Evolutionary conservation across 768 basidiomycete genomes (phyloP), one percentile per base, ranked within the genome.

Genomic region (Suillus placidus): DNA sequence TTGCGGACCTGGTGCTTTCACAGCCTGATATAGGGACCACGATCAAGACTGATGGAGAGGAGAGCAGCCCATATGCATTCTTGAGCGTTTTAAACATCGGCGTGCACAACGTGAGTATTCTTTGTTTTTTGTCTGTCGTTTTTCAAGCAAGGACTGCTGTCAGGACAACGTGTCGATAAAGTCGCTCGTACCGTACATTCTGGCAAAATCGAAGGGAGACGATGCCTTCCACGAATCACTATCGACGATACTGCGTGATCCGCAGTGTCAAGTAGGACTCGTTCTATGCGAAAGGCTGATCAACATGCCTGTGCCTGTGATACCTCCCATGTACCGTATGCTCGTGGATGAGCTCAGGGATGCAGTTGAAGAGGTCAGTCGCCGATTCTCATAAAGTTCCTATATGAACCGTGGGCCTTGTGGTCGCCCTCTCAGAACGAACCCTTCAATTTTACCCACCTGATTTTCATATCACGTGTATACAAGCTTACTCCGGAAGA

Each of bases 301-400:
- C 69, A 99, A 99, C 75, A 96, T 99, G 89, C 97, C 97, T 0
- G 90, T 95, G 16, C 94, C 98, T 70, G 87, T 95, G 42, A 84
- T 96, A 10, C 91, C 95, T 6, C 95, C 94, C 1, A 91, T 97
- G 89, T 98, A 96, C 76, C 83, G 83, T 52, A 95, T 98, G 92
- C 82, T 99, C 30, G 79, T 82, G 0, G 88, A 92, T 56, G 97
- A 99, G 75, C 80, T 97, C n/a, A 80, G 87, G 43, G 87, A 83
- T 80, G 92, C 92, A 4, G 77, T 85, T 43, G 81, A 84, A 58
- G 87, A 90, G 60, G 93, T 91, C 64, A 62, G 86, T 80, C 1
- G 61, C 64, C 20, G n/a, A 20, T 51, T 51, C 16, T 52, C 20
- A 32, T 51, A 9, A 64, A 26, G 58, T 60, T 61, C 18, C 26